Base-by-base conservation (phyloP, 2,329 filamentous ascomycete genomes). In the Penicillium decumbens region DNA sequence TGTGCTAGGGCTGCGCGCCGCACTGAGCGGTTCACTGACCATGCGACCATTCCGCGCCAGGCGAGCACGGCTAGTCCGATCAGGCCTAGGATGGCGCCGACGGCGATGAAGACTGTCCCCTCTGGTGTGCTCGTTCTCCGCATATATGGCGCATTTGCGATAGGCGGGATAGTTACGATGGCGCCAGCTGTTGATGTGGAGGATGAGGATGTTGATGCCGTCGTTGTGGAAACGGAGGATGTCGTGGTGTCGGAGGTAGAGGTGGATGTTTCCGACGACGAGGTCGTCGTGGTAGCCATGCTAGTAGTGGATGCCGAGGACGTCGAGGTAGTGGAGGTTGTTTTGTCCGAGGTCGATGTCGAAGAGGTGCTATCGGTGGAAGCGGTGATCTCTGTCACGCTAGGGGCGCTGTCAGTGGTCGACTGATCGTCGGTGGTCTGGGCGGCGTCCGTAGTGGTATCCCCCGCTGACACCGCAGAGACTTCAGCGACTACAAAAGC, bases 61-160 rank as follows among this genome's bases (percentile, higher is more conserved):
- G 87, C 78, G 10, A 98, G 78, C 39, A 97, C 82, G n/a, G 83
- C 84, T 7, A 89, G 75, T 9, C 84, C 89, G 56, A 96, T 82
- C 57, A 90, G 85, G 13, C 89, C 93, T 6, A 98, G 80, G 25
- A 89, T 85, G 24, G 90, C 87, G 40, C 93, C 93, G 1, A 97
- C 93, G 20, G 84, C 87, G 62, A 98, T 98, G 74, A 98, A 98
- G 51, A 98, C 87, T 3, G 92, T 96, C 47, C 93, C 93, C 64
- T 97, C 88, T 2, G 93, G 93, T 9, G 91, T 77, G 45, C 74
- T 84, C 0, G 90, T 95, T 63, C 85, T 84, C 65, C 91, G 85
- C 89, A 97, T 95, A 67, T 89, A 98, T 13, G 92, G 90, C 4
- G 93, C 93, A 64, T 86, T 82, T 33, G 81, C 78, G 3, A 88